Evolutionary conservation across 2,329 filamentous ascomycete species (phyloP), one percentile per base, ranked within the genome.

Genomic region (Geosmithia morbida): DNA sequence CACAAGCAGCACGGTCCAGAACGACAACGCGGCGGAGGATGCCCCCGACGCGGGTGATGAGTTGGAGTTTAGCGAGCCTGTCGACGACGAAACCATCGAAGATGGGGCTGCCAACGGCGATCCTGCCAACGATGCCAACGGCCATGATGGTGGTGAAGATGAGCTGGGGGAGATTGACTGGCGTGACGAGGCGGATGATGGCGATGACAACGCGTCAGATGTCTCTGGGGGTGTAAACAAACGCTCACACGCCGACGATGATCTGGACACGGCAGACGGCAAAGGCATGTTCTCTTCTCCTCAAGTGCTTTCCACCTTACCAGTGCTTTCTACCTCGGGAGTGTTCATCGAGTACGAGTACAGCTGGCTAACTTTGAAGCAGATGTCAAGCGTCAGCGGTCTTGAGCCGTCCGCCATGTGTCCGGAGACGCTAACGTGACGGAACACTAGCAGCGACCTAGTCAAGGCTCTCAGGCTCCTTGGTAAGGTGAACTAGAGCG

Each of bases 311-410:
- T 8, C n/a, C n/a, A 18, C 18, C 22, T 8, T 26, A 26, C 22
- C 22, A 26, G 22, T 26, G 22, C 8, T 2, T 42, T 39, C n/a
- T 17, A 17, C 16, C 26, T 44, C n/a, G n/a, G n/a, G n/a, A n/a
- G n/a, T n/a, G n/a, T n/a, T n/a, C n/a, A n/a, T n/a, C n/a, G n/a
- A n/a, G 22, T 26, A 26, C 8, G 22, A 8, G 22, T 26, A 26
- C 22, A 26, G 4, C 4, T 47, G 13, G 48, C 51, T 55, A 51
- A 55, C 48, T 10, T 14, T 22, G 13, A 16, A 30, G 11, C 11
- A 58, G 56, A 58, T 48, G 48, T 51, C 52, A 58, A 58, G 50
- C 56, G 56, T 46, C 56, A 52, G 51, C 54, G 54, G 29, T 53
- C 56, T 48, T 57, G 33, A 45, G 19, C 48, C 43, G 39, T 26